Percentiles rank a stretch among this genome's conserved stretches.
Conservation (phyloP, 495 filamentous ascomycete species). For the Trichoderma reesei region DNA sequence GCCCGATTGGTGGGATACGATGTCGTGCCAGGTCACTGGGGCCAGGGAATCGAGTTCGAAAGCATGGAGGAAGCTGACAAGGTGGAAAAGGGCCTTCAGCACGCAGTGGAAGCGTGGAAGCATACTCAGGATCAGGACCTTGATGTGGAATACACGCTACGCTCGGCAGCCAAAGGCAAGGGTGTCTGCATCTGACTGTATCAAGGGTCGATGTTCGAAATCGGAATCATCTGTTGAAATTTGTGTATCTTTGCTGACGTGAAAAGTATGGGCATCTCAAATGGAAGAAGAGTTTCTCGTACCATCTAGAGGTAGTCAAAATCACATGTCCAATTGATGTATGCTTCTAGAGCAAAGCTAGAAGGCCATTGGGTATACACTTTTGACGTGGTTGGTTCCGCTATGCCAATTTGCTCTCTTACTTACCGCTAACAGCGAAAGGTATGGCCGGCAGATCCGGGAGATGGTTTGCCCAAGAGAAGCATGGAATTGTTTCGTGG, state of each 20-base stretch:
- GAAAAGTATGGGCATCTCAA: too few relatives aligned
- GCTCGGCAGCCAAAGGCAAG: background rate
- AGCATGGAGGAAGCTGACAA: background rate
- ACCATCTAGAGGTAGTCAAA: too few relatives aligned
- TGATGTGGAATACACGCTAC: background rate
- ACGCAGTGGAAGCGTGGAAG: background rate
- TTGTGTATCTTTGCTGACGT: too few relatives aligned
- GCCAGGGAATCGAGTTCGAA: background rate
- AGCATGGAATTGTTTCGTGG: background rate
- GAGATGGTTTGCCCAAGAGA: background rate
- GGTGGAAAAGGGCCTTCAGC: background rate
- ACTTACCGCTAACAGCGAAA: too few relatives aligned
- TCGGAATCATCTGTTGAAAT: too few relatives aligned
- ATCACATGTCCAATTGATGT: too few relatives aligned
- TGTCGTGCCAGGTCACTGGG: background rate
- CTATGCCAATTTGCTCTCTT: too few relatives aligned
- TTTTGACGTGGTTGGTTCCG: too few relatives aligned
- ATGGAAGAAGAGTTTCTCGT: too few relatives aligned
- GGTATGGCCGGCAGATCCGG: background rate
- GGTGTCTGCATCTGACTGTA: background rate
- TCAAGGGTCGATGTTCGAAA: background rate
- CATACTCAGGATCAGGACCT: background rate
- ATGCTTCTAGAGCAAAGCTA: too few relatives aligned
- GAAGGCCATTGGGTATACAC: too few relatives aligned
- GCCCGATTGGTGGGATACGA: background rate